Evolutionary conservation across 2,329 filamentous ascomycete genomes (phyloP).

Genomic region (Chrysoporthe deuterocubensis): DNA sequence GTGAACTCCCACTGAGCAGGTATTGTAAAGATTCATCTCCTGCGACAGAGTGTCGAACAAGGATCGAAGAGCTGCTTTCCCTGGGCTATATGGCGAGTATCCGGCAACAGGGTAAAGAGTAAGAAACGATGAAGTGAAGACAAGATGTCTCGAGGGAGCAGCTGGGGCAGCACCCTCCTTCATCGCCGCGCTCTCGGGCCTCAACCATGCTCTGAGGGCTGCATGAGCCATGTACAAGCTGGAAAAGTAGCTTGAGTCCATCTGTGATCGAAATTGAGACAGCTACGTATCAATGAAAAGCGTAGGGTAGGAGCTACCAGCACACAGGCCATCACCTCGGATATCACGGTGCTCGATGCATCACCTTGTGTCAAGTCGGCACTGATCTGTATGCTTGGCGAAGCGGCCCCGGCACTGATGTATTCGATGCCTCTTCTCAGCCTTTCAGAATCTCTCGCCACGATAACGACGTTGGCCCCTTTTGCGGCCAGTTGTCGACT

Average conservation of each 20-base stretch:
- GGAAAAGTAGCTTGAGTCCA: slow-evolving; percentile 47
- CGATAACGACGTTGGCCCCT: slow-evolving; percentile 85
- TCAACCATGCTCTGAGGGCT: slow-evolving; percentile 37
- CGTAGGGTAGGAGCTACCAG: slow-evolving; percentile 62
- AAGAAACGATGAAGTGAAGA: slow-evolving; percentile 69
- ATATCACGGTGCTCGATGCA: slow-evolving; percentile 61
- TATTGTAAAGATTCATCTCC: slow-evolving; percentile 51
- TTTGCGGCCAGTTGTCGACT: slow-evolving; percentile 77
- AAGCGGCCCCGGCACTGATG: slow-evolving; percentile 24
- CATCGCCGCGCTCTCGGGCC: neutral
- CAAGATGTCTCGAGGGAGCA: slow-evolving; percentile 56
- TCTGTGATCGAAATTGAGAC: slow-evolving; percentile 39
- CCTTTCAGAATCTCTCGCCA: slow-evolving; percentile 77
- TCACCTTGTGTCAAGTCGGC: slow-evolving; percentile 64
- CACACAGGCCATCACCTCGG: slow-evolving; percentile 64
- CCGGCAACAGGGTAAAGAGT: slow-evolving; percentile 67
- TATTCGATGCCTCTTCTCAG: slow-evolving; percentile 67
- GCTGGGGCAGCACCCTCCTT: neutral
- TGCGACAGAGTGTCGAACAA: slow-evolving; percentile 68
- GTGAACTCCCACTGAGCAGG: slow-evolving; percentile 58
- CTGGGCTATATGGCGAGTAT: slow-evolving; percentile 67
- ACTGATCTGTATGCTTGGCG: slow-evolving; percentile 59
- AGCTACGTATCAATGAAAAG: slow-evolving; percentile 43
- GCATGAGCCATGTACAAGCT: slow-evolving; percentile 45
- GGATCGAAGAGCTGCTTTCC: slow-evolving; percentile 69